Conservation (phyloP, 257 asterid genomes). For the Gardenia jasminoides region DNA sequence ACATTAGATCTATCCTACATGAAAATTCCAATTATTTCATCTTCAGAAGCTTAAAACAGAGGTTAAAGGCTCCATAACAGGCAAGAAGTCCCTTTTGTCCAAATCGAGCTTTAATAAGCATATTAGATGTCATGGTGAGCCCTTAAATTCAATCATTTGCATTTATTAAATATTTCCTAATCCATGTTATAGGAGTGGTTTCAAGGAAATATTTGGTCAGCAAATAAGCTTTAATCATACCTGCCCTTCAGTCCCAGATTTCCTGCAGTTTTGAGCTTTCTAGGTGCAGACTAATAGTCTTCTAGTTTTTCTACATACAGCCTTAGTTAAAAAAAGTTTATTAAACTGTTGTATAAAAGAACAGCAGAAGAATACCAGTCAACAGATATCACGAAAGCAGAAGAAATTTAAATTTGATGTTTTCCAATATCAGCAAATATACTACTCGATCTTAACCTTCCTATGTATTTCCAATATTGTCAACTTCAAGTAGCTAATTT, state of each 20-base stretch:
- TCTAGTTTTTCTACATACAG: neutral
- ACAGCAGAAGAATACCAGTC: neutral
- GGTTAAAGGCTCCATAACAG: neutral
- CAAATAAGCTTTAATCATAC: neutral
- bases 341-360: neutral
- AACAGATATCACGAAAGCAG: neutral
- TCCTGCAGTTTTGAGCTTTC: too few species aligned
- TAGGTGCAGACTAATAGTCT: neutral
- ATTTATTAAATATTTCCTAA: neutral
- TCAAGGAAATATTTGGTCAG: neutral
- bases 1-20: neutral
- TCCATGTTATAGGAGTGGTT: neutral
- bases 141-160: neutral
- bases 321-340: neutral
- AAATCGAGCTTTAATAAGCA: neutral
- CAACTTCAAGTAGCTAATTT: neutral
- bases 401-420: neutral
- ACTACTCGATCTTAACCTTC: neutral
- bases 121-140: too few species aligned
- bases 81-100: neutral
- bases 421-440: neutral
- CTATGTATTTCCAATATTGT: neutral
- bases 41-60: neutral
- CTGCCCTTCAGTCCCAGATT: neutral
- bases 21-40: neutral